Conservation (phyloP, 2,329 filamentous ascomycete genomes). For the Aspergillus viridinutans region DNA sequence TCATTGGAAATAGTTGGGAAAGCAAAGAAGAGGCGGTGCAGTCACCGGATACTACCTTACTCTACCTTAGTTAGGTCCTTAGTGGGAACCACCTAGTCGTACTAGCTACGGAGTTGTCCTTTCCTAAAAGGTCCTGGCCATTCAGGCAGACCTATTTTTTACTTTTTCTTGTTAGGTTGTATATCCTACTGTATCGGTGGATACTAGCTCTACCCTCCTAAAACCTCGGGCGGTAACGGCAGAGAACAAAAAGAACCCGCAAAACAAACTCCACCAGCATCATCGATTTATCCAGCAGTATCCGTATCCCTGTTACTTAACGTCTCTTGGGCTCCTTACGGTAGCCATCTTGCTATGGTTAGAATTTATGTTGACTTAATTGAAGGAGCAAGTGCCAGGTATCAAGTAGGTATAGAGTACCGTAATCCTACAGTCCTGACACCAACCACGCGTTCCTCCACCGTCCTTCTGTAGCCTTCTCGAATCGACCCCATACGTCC, state of each 20-base stretch:
- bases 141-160: not conserved
- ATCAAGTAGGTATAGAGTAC: not conserved
- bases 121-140: not conserved
- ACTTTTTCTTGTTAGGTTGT: not conserved
- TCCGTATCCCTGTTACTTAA: not conserved
- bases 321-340: not conserved
- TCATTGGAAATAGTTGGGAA: not conserved
- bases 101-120: not conserved
- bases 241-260: not conserved
- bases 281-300: not conserved
- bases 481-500: conserved; percentile 8
- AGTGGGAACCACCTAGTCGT: not conserved
- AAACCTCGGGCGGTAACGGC: not conserved
- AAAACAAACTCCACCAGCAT: not conserved
- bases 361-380: not conserved
- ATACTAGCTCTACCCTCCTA: not conserved
- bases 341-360: not conserved
- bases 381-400: not conserved
- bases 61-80: not conserved
- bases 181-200: not conserved
- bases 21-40: not conserved
- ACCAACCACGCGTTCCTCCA: conserved; percentile 1
- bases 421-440: too few species aligned
- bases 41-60: not conserved
- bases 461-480: conserved; percentile 6